Conservation (phyloP, 2,329 filamentous ascomycete genomes). For the Lasiodiplodia sp. region DNA sequence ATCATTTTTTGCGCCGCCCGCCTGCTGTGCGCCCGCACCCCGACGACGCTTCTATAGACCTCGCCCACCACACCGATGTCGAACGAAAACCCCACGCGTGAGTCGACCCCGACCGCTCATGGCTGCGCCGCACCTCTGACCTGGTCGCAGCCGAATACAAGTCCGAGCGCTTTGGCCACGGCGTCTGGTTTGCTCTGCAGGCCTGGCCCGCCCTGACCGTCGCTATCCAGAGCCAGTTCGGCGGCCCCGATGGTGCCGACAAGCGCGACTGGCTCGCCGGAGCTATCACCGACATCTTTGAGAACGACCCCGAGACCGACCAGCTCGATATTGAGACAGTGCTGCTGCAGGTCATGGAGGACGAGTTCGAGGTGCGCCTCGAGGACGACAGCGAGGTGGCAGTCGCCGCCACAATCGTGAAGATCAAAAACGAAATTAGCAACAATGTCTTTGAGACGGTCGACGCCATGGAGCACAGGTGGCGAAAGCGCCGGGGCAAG, state of each 20-base stretch:
- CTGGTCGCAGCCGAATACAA: slow-evolving; percentile 27
- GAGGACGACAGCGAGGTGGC: slow-evolving; percentile 86
- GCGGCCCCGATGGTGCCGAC: slow-evolving; percentile 79
- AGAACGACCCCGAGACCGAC: slow-evolving; percentile 65
- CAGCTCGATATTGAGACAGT: slow-evolving; percentile 82
- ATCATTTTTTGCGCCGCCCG: slow-evolving; percentile 21
- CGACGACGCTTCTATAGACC: background rate
- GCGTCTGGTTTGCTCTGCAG: slow-evolving; percentile 82
- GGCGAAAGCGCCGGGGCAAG: slow-evolving; percentile 67
- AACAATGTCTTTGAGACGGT: slow-evolving; percentile 70
- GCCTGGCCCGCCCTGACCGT: slow-evolving; percentile 88
- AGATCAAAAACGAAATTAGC: slow-evolving; percentile 68
- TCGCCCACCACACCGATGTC: slow-evolving; percentile 15
- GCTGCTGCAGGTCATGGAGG: slow-evolving; percentile 87
- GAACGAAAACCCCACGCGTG: slow-evolving; percentile 26
- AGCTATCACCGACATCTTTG: slow-evolving; percentile 81
- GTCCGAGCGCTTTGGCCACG: slow-evolving; percentile 72
- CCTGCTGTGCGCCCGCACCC: background rate
- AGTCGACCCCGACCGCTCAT: slow-evolving; percentile 17
- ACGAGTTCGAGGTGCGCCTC: slow-evolving; percentile 92
- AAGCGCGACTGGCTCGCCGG: slow-evolving; percentile 98
- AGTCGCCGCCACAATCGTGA: slow-evolving; percentile 76
- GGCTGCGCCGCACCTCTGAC: slow-evolving; percentile 23
- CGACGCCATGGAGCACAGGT: slow-evolving; percentile 68
- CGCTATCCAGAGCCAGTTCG: slow-evolving; percentile 87